Evolutionary conservation across 2,329 filamentous ascomycete species (phyloP).

Genomic region (Fusarium setosum): DNA sequence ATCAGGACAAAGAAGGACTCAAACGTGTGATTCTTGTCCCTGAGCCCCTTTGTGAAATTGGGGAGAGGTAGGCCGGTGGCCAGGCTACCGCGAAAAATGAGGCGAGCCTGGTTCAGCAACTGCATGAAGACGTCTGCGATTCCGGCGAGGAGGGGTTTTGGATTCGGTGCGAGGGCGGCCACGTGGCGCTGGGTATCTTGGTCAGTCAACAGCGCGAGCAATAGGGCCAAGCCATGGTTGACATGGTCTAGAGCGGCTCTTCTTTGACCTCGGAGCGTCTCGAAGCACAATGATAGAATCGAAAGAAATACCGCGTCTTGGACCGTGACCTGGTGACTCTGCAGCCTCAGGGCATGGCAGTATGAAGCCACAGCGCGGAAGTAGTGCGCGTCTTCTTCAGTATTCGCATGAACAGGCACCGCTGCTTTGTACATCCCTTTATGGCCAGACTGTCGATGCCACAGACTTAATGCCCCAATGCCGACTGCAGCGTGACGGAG

Average conservation of each 20-base stretch:
- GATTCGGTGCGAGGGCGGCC: constrained; percentile 30
- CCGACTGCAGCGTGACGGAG: constrained; percentile 47
- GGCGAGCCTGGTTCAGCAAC: constrained; percentile 19
- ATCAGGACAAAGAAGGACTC: constrained; percentile 32
- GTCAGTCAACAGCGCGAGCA: constrained; percentile 47
- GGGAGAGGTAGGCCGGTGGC: constrained; percentile 21
- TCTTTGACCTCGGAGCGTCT: constrained; percentile 44
- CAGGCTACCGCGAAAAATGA: constrained; percentile 23
- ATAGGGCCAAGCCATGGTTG: constrained; percentile 49
- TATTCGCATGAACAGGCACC: neutral
- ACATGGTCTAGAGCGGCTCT: constrained; percentile 49
- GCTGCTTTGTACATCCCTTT: neutral
- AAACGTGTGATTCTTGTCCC: constrained; percentile 25
- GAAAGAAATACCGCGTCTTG: constrained; percentile 48
- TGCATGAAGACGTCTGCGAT: constrained; percentile 33
- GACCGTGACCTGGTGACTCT: constrained; percentile 40
- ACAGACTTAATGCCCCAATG: constrained; percentile 44
- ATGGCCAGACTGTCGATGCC: neutral
- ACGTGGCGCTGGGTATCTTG: constrained; percentile 13
- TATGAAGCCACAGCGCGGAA: constrained; percentile 49
- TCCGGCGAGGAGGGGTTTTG: constrained; percentile 29
- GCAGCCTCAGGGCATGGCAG: constrained; percentile 47
- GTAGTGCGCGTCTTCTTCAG: constrained; percentile 36
- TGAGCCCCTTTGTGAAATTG: constrained; percentile 28
- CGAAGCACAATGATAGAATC: constrained; percentile 47